Evolutionary conservation across 441 rosid species (phyloP), one percentile per base, ranked within the genome.

Genomic region (Mallotus japonicus): DNA sequence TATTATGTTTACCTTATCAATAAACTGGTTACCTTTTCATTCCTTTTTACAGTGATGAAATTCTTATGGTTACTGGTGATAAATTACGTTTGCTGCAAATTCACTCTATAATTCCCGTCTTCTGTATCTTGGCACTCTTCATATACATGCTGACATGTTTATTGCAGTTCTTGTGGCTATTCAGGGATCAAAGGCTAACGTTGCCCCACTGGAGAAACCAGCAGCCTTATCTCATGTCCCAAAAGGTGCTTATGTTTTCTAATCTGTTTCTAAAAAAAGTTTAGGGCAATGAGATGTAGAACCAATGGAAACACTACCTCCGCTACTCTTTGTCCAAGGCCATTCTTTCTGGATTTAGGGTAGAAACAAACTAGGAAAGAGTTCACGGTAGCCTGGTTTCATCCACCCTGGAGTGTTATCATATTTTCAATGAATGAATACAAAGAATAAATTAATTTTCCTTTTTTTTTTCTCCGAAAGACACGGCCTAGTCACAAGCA

Each of bases 161-260:
- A 9, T 81, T 83, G 82, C 88, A 95, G 99, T 95, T 95, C 78
- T 78, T 90, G 84, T 85, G 90, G 93, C 86, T 87, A 65, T 92
- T 88, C 76, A 92, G 85, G 87, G 96, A 89, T 81, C 98, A 92
- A 84, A 89, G 92, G 80, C 85, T 90, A 56, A 79, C 89, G 6
- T 81, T 75, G 47, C 99, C 99, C 80, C 93, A 86, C 54, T 95
- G 99, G 99, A 85, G 98, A 78, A 89, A 82, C 64, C 95, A 87
- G 62, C 83, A 97, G 46, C 87, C 99, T 59, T 95, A 89, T 73
- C 82, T 95, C 42, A 78, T 91, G 82, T 85, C 96, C 65, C 87
- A 90, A 54, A 83, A 91, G 97, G 99, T 92, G 72, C 68, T 37
- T 63, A 37, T 76, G 42, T 54, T 51, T 19, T 37, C 59, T 46